Conservation (phyloP, 805 yeast genomes). For the Barnettozyma sp. region DNA sequence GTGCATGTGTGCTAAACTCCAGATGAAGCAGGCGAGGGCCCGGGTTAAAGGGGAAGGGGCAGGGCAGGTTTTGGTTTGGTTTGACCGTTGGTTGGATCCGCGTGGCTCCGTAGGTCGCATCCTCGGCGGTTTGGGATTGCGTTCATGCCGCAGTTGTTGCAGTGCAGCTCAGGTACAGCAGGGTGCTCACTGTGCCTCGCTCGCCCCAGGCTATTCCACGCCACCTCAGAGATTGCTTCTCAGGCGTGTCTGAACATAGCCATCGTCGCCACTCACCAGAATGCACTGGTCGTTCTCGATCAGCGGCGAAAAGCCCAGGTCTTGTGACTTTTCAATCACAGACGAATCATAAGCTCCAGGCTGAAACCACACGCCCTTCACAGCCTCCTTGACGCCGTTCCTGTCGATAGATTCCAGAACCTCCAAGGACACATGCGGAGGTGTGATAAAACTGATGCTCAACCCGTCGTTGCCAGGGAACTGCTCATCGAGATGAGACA, state of each 20-base stretch:
- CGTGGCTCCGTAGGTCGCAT: no score
- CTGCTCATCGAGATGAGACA: slow-evolving; percentile 17
- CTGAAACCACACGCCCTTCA: slow-evolving; percentile 72
- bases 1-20: no score
- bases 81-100: no score
- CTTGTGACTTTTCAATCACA: slow-evolving; percentile 38
- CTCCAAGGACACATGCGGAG: slow-evolving; percentile 53
- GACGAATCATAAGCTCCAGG: slow-evolving; percentile 66
- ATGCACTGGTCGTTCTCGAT: slow-evolving; percentile 59
- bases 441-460: slow-evolving; percentile 66
- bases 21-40: no score
- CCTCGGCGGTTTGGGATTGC: no score
- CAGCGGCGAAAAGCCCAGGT: slow-evolving; percentile 28
- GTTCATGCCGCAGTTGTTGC: no score
- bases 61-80: no score
- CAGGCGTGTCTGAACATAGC: slow-evolving; percentile 1
- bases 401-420: slow-evolving; percentile 34
- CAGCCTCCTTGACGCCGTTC: slow-evolving; percentile 19
- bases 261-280: slow-evolving; percentile 54
- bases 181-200: background rate
- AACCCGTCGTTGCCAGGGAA: slow-evolving; percentile 35
- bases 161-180: no score
- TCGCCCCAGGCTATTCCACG: background rate
- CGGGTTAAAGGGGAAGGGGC: no score
- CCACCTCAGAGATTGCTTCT: slow-evolving; percentile 4